Conservation (phyloP, 2,329 filamentous ascomycete species). For the Myriosclerotinia duriaeana region DNA sequence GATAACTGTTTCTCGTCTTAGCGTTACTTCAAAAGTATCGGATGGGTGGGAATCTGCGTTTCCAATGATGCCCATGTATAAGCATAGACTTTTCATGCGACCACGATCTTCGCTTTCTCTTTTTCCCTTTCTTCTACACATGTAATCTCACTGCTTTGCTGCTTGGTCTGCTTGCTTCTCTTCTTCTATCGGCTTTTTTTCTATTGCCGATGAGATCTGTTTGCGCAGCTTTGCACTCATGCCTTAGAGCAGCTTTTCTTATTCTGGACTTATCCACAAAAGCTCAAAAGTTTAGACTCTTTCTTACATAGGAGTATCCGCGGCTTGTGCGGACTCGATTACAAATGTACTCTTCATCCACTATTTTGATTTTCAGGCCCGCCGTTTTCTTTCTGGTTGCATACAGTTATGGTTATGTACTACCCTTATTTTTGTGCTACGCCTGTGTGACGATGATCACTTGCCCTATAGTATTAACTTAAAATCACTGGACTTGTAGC, state of each 20-base stretch:
- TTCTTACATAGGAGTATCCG: slow-evolving; percentile 30
- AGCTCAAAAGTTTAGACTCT: slow-evolving; percentile 39
- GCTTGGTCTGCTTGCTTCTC: slow-evolving; percentile 30
- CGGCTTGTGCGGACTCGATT: slow-evolving; percentile 32
- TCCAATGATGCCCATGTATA: slow-evolving; percentile 43
- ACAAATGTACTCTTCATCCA: slow-evolving; percentile 29
- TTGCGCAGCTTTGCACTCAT: slow-evolving; percentile 26
- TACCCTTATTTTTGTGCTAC: slow-evolving; percentile 19
- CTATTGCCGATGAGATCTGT: slow-evolving; percentile 26
- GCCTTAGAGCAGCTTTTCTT: slow-evolving; percentile 30
- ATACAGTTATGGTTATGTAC: slow-evolving; percentile 17
- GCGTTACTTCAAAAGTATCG: slow-evolving; percentile 44
- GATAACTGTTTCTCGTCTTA: slow-evolving; percentile 43
- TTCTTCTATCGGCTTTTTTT: slow-evolving; percentile 24
- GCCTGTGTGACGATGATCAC: slow-evolving; percentile 20
- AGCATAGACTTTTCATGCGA: slow-evolving; percentile 44
- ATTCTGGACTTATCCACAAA: slow-evolving; percentile 29
- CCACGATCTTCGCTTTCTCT: slow-evolving; percentile 38
- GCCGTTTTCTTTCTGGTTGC: slow-evolving; percentile 19
- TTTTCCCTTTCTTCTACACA: slow-evolving; percentile 31
- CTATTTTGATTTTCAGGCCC: slow-evolving; percentile 13
- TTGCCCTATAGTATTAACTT: slow-evolving; percentile 4
- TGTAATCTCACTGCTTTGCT: slow-evolving; percentile 33
- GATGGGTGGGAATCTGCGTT: slow-evolving; percentile 43
- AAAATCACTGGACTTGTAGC: slow-evolving; percentile 8